Base-by-base conservation (phyloP, 2,329 filamentous ascomycete genomes). In the Aureobasidium namibiae region DNA sequence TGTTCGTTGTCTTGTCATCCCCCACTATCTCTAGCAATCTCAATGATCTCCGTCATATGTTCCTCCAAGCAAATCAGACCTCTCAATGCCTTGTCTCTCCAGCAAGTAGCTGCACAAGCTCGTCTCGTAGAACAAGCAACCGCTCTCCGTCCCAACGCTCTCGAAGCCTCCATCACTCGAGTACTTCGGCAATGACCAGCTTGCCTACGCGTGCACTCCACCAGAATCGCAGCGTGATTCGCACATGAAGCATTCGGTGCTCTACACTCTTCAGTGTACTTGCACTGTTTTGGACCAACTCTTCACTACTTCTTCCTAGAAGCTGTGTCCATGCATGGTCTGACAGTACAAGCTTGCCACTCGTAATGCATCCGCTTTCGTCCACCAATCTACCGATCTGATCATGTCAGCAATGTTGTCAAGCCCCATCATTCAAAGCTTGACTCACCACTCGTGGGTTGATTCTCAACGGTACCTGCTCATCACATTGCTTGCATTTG, bases 221-320 rank as follows among this genome's bases (percentile, higher is more conserved):
- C 1, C 80, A 82, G 66, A 86, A 82, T 5, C 78, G 74, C 64
- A 85, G 63, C 16, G 78, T 82, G 9, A 83, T 65, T 16, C 82
- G 74, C 50, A 80, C 68, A 62, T 79, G 83, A 14, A 79, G 56
- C 49, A 84, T 65, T 4, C 78, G 71, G 62, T 80, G 75, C 63
- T 85, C 80, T 5, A 84, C 67, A 44, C 74, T 72, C 57, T 72
- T 72, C n/a, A 83, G 62, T 18, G 73, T 71, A 13, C 78, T 73
- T 0, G 67, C 61, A 13, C 69, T 61, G 23, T 72, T 66, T 9
- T 61, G 62, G 2, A 77, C 76, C 70, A 83, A 64, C 48, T 79
- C 74, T 16, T 73, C 67, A 2, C 75, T 67, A 0, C 70, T 71
- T 33, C 78, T 67, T 3, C 79, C 78, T 7, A 82, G 69, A 2